These are phyloP conservation scores for Penicillium simplicissimum DNA, from an alignment of 495 filamentous ascomycete species.

Conservation along the genomic window DNA sequence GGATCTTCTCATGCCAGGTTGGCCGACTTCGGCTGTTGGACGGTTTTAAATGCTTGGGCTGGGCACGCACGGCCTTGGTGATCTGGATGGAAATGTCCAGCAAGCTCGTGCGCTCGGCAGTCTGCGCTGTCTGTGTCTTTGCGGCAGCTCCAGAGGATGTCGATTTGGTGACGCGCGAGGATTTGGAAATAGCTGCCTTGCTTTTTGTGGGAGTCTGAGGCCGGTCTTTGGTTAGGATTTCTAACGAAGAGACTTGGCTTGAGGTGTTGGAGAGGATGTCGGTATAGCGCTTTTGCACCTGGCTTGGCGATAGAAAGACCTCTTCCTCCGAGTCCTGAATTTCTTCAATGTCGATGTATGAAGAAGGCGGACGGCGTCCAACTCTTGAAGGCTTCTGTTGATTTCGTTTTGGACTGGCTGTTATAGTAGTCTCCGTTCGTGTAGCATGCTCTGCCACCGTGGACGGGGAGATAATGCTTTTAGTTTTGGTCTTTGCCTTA, in stretches of 20 bases:
- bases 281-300: slow-evolving; percentile 28
- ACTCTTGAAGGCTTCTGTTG: not conserved
- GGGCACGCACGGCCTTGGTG: slow-evolving; percentile 61
- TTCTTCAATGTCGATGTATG: slow-evolving; percentile 50
- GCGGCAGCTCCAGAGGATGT: not conserved
- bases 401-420: not conserved
- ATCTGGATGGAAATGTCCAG: slow-evolving; percentile 60
- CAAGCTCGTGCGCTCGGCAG: slow-evolving; percentile 13
- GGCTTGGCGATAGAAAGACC: slow-evolving; percentile 36
- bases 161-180: slow-evolving; percentile 4
- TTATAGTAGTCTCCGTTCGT: not conserved
- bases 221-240: slow-evolving; percentile 16
- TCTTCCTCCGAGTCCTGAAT: slow-evolving; percentile 67
- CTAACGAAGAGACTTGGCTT: slow-evolving; percentile 9
- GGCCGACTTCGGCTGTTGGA: slow-evolving; percentile 30
- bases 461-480: not conserved
- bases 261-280: slow-evolving; percentile 1
- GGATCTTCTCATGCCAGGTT: slow-evolving; percentile 86
- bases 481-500: slow-evolving; percentile 13
- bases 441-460: slow-evolving; percentile 13
- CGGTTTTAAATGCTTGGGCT: slow-evolving; percentile 30
- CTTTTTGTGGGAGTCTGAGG: slow-evolving; percentile 15
- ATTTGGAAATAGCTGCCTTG: slow-evolving; percentile 14
- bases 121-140: slow-evolving; percentile 1
- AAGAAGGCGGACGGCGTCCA: slow-evolving; percentile 7